Conservation (phyloP, 306 rosid species). For the Malus sieversii region DNA sequence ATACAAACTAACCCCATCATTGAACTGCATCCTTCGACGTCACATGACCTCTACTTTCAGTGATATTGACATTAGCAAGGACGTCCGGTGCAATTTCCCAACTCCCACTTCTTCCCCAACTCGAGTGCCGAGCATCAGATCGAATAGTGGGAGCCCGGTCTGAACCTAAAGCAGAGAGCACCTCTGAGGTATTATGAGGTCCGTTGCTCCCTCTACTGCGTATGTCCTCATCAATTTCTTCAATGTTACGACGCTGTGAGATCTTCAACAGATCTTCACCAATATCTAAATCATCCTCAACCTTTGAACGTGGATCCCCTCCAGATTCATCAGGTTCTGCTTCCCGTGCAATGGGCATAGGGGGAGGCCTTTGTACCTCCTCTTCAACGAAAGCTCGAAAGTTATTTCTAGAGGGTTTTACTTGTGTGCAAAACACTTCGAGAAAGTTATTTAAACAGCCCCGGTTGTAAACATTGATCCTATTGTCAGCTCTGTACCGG, state of each 20-base stretch:
- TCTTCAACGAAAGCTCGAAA: constrained; percentile 71
- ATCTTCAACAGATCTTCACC: constrained; percentile 89
- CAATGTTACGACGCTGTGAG: constrained; percentile 81
- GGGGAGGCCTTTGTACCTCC: constrained; percentile 48
- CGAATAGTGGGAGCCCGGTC: constrained; percentile 75
- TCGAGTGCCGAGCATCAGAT: constrained; percentile 58
- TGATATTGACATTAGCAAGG: constrained; percentile 49
- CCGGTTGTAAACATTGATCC: constrained; percentile 61
- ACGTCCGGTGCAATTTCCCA: constrained; percentile 75
- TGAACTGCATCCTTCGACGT: constrained; percentile 45
- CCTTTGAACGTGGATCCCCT: constrained; percentile 76
- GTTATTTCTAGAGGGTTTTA: constrained; percentile 69
- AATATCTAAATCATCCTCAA: constrained; percentile 79
- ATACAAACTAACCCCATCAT: constrained; percentile 27
- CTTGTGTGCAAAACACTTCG: constrained; percentile 74
- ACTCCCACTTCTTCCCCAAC: constrained; percentile 80
- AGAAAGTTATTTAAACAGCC: constrained; percentile 74
- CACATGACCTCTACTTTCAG: constrained; percentile 61
- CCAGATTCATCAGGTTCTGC: constrained; percentile 41
- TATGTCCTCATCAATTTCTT: constrained; percentile 66
- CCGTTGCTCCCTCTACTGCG: constrained; percentile 67
- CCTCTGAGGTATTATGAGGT: constrained; percentile 45
- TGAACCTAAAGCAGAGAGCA: constrained; percentile 58
- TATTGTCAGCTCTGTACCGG: constrained; percentile 71
- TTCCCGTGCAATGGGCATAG: constrained; percentile 28